Percentiles rank a stretch among this genome's conserved stretches.
phyloP scores from a whole-genome alignment of 2,329 filamentous ascomycete genomes.

The Cordyceps farinosa region DNA sequence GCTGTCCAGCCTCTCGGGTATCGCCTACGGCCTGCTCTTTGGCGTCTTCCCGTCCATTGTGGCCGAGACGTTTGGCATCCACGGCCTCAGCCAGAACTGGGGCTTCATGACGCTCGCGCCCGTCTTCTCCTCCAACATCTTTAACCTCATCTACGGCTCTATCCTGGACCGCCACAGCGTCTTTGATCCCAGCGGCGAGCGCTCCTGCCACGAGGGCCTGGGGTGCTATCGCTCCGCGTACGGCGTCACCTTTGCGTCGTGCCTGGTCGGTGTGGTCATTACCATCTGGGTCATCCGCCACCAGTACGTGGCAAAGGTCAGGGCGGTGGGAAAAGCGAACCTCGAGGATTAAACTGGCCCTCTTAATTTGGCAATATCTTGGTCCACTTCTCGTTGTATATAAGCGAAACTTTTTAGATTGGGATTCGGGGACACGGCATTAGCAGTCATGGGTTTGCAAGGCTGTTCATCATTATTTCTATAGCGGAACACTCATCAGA shows the following conservation, averaged over 20 bases:
- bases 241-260: constrained; percentile 70
- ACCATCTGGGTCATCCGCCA: constrained; percentile 68
- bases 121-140: constrained; percentile 82
- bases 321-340: constrained; percentile 35
- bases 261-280: constrained; percentile 63
- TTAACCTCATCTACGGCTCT: constrained; percentile 84
- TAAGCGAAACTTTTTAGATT: not conserved
- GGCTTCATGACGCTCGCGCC: constrained; percentile 89
- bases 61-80: constrained; percentile 86
- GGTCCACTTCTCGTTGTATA: constrained; percentile 2
- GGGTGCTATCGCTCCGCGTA: constrained; percentile 81
- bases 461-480: not conserved
- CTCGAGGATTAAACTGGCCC: constrained; percentile 33
- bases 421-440: not conserved
- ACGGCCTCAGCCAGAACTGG: constrained; percentile 92
- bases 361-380: not conserved
- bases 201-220: constrained; percentile 72
- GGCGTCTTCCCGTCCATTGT: constrained; percentile 88
- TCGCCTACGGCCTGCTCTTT: constrained; percentile 91
- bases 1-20: constrained; percentile 78
- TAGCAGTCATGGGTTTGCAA: not conserved
- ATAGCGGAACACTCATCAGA: not conserved
- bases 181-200: constrained; percentile 63
- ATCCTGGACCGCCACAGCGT: constrained; percentile 80
- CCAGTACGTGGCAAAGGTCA: constrained; percentile 43